These are phyloP conservation scores for Sporothrix phasma DNA, from an alignment of 2,329 filamentous ascomycete genomes.

Conservation along the genomic window DNA sequence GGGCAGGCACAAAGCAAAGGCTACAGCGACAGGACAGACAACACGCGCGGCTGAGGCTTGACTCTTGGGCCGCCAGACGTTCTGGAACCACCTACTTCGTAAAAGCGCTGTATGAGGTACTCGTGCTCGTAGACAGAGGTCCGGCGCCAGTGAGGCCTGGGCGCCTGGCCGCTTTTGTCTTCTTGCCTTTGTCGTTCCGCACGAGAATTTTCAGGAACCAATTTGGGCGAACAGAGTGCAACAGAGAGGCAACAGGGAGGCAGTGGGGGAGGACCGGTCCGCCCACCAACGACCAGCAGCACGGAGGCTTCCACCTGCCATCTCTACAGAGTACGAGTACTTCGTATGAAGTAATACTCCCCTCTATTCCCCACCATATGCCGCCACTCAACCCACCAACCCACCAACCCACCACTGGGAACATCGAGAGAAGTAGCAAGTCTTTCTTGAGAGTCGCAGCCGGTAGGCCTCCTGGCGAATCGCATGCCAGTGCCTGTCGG, in stretches of 20 bases:
- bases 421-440: too few species aligned
- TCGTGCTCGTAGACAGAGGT: too few species aligned
- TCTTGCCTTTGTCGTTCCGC: conserved; percentile 1
- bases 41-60: neutral
- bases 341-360: too few species aligned
- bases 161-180: neutral
- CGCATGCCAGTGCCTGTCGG: neutral
- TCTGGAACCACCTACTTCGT: too few species aligned
- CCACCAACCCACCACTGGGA: too few species aligned
- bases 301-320: too few species aligned
- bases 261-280: too few species aligned
- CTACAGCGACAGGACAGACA: neutral
- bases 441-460: neutral
- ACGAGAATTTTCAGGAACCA: conserved; percentile 15
- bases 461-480: neutral
- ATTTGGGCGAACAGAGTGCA: neutral
- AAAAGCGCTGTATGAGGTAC: neutral
- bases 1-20: neutral
- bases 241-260: neutral
- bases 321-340: too few species aligned
- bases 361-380: too few species aligned
- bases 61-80: neutral
- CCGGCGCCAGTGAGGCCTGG: neutral
- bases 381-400: too few species aligned
- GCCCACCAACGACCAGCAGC: too few species aligned